Base-by-base conservation (phyloP, 2,329 filamentous ascomycete genomes). In the Trichoderma gracile region DNA sequence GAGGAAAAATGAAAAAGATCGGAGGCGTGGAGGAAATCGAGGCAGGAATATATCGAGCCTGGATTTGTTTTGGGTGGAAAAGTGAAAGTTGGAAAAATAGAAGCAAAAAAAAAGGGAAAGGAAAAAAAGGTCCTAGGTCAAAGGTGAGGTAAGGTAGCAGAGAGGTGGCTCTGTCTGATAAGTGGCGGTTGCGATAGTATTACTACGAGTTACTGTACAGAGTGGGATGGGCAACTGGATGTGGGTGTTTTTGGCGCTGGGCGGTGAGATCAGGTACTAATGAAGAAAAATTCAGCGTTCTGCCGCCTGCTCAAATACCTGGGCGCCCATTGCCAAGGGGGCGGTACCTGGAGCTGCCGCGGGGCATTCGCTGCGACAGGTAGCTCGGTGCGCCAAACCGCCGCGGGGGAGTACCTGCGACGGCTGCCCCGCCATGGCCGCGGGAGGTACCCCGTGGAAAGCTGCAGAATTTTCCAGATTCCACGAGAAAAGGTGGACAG, bases 391-490 rank as follows among this genome's bases (percentile, higher is more conserved):
- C 33, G 57, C 53, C 10, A 19, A 9, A 14, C 3, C 21, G 5
- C 33, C 9, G 61, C 65, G 19, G 52, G 65, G 47, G 17, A 1
- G 50, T 67, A 68, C 67, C 25, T 55, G 25, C 8, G 6, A 8
- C n/a, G 47, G 42, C 12, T 52, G 64, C 68, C 69, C 70, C 67
- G 66, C 67, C 68, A 67, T 64, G 14, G 12, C 17, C 12, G 2
- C n/a, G 21, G 19, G 47, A 68, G 58, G 68, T 66, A 65, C 58
- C 61, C 17, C 56, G 55, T 71, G 63, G 70, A 72, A 72, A 58
- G 63, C 46, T 63, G 64, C 58, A 71, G 71, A 72, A 71, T 69
- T 70, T 71, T 71, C 70, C 64, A 70, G 69, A 71, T 53, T 38
- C 43, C 56, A 55, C 67, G 58, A 63, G 46, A 58, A 43, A 52